Conservation (phyloP, 805 yeast genomes). For the Cyberlindnera meyerae region DNA sequence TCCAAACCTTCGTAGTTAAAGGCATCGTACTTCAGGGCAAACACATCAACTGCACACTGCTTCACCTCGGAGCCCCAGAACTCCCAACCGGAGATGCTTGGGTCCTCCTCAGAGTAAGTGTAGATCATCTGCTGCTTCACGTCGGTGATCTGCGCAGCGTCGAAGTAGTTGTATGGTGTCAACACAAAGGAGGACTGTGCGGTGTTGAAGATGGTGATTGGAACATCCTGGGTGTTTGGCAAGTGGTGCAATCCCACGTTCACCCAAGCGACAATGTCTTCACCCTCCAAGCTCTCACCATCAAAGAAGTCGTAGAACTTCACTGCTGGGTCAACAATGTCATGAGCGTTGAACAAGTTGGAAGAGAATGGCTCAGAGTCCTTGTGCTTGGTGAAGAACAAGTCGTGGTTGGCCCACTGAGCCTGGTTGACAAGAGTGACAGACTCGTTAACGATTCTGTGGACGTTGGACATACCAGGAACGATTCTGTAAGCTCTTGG, state of each 20-base stretch:
- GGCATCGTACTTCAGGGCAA: constrained; percentile 10
- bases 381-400: constrained; percentile 22
- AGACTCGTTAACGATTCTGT: constrained; percentile 19
- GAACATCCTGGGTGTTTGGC: constrained; percentile 27
- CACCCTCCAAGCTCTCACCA: constrained; percentile 23
- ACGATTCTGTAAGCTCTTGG: constrained; percentile 27
- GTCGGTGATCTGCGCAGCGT: constrained; percentile 21
- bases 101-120: constrained; percentile 13
- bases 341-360: constrained; percentile 19
- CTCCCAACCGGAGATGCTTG: constrained; percentile 15
- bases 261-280: constrained; percentile 26
- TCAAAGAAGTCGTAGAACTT: constrained; percentile 20
- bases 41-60: constrained; percentile 15
- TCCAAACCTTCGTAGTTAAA: constrained; percentile 20
- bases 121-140: constrained; percentile 22
- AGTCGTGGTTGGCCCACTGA: constrained; percentile 23
- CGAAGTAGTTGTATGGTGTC: constrained; percentile 27
- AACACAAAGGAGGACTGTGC: constrained; percentile 22
- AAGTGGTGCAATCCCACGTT: constrained; percentile 26
- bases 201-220: constrained; percentile 24
- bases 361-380: constrained; percentile 14
- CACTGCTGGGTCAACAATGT: constrained; percentile 20
- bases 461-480: constrained; percentile 20
- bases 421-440: constrained; percentile 19
- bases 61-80: constrained; percentile 19